These are phyloP conservation scores for Epichloe sibirici DNA, from an alignment of 2,329 filamentous ascomycete genomes.

Conservation along the genomic window DNA sequence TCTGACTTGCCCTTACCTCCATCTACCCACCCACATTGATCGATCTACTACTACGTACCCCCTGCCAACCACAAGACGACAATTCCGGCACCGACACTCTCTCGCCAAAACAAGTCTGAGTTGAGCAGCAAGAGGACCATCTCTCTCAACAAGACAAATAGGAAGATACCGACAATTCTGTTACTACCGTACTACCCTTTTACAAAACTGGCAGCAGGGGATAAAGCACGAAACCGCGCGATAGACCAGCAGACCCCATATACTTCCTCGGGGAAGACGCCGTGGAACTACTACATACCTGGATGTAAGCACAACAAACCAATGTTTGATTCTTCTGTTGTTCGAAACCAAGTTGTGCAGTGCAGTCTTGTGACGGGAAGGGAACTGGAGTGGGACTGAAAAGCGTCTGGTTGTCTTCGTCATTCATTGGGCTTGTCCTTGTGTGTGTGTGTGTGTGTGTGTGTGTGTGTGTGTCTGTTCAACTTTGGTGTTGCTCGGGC, in stretches of 20 bases:
- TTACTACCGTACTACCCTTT: neutral
- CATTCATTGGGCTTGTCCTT: neutral
- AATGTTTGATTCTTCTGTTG: neutral
- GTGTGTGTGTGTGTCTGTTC: neutral
- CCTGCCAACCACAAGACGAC: neutral
- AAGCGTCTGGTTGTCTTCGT: neutral
- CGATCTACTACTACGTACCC: neutral
- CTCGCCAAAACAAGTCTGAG: neutral
- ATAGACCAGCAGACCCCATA: neutral
- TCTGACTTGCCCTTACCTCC: neutral
- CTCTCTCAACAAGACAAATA: neutral
- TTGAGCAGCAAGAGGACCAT: neutral
- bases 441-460: neutral
- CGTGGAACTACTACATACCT: neutral
- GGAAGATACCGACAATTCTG: neutral
- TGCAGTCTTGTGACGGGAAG: neutral
- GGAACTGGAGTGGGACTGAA: neutral
- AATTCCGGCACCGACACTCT: neutral
- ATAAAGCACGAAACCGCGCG: neutral
- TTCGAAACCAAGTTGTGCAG: neutral
- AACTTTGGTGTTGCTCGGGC: neutral
- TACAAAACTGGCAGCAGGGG: neutral
- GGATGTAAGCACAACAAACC: slow-evolving; percentile 2
- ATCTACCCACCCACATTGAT: neutral
- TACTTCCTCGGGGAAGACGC: neutral